These are phyloP conservation scores for Avena sativa DNA, from an alignment of 176 grass and related monocot species.

Conservation along the genomic window DNA sequence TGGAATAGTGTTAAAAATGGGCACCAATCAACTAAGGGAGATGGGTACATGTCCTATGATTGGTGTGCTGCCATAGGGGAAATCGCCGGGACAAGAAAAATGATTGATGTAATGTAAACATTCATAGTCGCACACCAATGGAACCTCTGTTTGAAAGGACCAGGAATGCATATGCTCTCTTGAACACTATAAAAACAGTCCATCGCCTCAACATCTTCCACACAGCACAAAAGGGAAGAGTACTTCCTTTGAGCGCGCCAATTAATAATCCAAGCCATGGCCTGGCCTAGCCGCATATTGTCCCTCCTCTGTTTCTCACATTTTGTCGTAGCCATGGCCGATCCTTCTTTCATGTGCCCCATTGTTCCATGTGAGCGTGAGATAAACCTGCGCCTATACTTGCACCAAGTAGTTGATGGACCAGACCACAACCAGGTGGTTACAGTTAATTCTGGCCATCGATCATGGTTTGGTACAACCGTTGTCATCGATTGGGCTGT, in stretches of 20 bases:
- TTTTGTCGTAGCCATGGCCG: neutral
- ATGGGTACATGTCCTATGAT: neutral
- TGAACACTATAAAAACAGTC: neutral
- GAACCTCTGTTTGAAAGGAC: neutral
- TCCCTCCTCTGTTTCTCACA: neutral
- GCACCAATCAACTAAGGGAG: neutral
- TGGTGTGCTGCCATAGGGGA: neutral
- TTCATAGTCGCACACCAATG: neutral
- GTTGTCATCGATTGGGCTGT: conserved; percentile 1
- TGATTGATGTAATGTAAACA: neutral
- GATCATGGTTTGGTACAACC: conserved; percentile 9
- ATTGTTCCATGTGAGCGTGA: conserved; percentile 17
- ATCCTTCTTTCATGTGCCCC: conserved; percentile 12
- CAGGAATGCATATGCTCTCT: neutral
- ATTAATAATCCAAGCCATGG: neutral
- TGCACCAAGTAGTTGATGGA: conserved; percentile 6
- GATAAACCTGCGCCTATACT: neutral
- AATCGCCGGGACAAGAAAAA: neutral
- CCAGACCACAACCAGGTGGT: conserved; percentile 22
- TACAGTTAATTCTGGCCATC: neutral
- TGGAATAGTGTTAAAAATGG: neutral
- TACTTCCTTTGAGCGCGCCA: neutral
- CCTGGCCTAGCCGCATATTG: neutral
- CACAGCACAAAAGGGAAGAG: neutral
- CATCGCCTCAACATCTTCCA: neutral